These are phyloP conservation scores for Aureobasidium namibiae DNA, from an alignment of 2,329 filamentous ascomycete genomes.

Conservation along the genomic window DNA sequence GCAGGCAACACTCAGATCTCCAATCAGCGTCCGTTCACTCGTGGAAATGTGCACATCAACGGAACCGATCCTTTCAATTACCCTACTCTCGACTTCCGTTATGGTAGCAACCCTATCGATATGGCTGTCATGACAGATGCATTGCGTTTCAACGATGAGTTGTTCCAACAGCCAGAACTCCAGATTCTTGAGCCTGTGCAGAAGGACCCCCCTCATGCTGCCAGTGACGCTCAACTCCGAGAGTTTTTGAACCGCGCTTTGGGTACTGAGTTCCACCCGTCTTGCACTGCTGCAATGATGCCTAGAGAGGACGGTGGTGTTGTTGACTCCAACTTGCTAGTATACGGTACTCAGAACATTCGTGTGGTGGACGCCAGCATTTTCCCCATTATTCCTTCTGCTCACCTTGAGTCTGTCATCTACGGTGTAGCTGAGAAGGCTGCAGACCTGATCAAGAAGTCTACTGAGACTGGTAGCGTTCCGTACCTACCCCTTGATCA, in stretches of 20 bases:
- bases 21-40: conserved; percentile 24
- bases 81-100: conserved; percentile 23
- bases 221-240: conserved; percentile 22
- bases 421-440: conserved; percentile 19
- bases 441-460: conserved; percentile 17
- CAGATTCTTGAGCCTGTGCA: conserved; percentile 21
- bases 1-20: conserved; percentile 24
- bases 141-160: conserved; percentile 24
- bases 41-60: conserved; percentile 22
- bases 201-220: conserved; percentile 21
- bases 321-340: conserved; percentile 33
- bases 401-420: conserved; percentile 17
- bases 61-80: conserved; percentile 15
- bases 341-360: conserved; percentile 34
- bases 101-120: conserved; percentile 25
- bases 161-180: conserved; percentile 20
- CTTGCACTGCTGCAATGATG: conserved; percentile 41
- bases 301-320: conserved; percentile 39
- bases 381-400: conserved; percentile 32
- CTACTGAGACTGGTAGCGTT: neutral
- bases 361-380: conserved; percentile 37
- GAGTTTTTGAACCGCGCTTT: conserved; percentile 24
- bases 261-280: conserved; percentile 28
- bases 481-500: conserved; percentile 12
- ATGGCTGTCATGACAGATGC: conserved; percentile 18